These are phyloP conservation scores for Sordariomycetes sp. DNA, from an alignment of 2,329 filamentous ascomycete genomes.

Conservation along the genomic window DNA sequence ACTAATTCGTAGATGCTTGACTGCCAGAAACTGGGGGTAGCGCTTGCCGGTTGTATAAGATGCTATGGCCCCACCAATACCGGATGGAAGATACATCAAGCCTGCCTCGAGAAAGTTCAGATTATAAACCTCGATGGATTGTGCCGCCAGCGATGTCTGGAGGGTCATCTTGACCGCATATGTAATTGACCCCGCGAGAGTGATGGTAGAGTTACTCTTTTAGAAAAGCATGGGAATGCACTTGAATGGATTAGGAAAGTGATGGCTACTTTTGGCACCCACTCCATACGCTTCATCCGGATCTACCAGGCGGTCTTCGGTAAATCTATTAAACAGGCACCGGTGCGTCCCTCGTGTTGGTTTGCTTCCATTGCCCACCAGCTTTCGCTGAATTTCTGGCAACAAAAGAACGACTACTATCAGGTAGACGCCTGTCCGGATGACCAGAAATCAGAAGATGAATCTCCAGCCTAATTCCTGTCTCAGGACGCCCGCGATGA, in stretches of 20 bases:
- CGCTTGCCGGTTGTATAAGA: neutral
- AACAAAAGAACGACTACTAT: constrained; percentile 34
- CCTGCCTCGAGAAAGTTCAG: constrained; percentile 8
- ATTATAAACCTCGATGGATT: constrained; percentile 8
- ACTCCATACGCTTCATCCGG: neutral
- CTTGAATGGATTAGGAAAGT: constrained; percentile 8
- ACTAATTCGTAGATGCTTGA: too few relatives aligned
- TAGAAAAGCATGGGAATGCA: constrained; percentile 7
- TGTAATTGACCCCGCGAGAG: constrained; percentile 7
- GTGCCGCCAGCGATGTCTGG: neutral
- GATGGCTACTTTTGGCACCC: neutral
- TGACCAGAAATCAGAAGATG: constrained; percentile 51
- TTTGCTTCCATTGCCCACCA: constrained; percentile 36
- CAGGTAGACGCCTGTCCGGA: constrained; percentile 28
- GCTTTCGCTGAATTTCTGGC: constrained; percentile 37
- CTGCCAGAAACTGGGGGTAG: neutral
- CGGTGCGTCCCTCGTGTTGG: neutral
- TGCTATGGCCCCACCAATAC: constrained; percentile 3
- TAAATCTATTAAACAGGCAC: neutral
- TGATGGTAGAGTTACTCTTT: constrained; percentile 1
- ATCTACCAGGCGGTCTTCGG: neutral
- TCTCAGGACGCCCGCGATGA: constrained; percentile 44
- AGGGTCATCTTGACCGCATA: constrained; percentile 8
- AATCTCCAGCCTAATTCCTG: constrained; percentile 45
- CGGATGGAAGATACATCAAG: constrained; percentile 8